These are phyloP conservation scores for Coemansia sp. DNA, from an alignment of 192 early-diverging fungal species.

Conservation along the genomic window DNA sequence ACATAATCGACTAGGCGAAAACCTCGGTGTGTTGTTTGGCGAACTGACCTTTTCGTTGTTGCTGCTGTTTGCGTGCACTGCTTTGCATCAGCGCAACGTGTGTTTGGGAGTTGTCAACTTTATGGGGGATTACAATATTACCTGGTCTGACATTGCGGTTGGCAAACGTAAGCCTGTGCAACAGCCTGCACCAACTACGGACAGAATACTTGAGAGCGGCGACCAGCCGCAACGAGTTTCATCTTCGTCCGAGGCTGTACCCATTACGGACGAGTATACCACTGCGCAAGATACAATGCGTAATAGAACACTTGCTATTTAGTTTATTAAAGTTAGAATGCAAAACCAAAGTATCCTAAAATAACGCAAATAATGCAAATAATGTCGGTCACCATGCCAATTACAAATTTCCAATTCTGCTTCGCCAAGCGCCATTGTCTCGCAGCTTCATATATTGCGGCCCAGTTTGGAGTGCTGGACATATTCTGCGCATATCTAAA, in stretches of 20 bases:
- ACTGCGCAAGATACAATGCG: background rate
- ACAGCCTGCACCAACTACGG: background rate
- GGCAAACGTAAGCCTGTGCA: background rate
- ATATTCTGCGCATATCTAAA: too few relatives aligned
- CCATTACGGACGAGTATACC: background rate
- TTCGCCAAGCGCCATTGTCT: too few relatives aligned
- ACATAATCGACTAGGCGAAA: background rate
- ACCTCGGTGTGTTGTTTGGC: background rate
- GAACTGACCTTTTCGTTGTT: background rate
- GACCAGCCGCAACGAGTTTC: background rate
- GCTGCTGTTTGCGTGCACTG: background rate
- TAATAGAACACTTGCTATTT: background rate
- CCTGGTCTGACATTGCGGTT: background rate
- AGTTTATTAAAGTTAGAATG: background rate
- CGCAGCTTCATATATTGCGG: too few relatives aligned
- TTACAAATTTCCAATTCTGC: too few relatives aligned
- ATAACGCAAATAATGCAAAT: too few relatives aligned
- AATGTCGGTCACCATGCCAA: too few relatives aligned
- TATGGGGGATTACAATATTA: background rate
- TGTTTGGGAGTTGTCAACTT: background rate
- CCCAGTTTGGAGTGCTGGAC: too few relatives aligned
- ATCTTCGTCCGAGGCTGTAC: background rate
- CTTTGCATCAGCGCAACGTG: background rate
- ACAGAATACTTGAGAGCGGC: background rate
- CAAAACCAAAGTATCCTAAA: too few relatives aligned